Evolutionary conservation across 257 asterid genomes (phyloP), one percentile per base, ranked within the genome.

Genomic region (Craterostigma plantagineum): DNA sequence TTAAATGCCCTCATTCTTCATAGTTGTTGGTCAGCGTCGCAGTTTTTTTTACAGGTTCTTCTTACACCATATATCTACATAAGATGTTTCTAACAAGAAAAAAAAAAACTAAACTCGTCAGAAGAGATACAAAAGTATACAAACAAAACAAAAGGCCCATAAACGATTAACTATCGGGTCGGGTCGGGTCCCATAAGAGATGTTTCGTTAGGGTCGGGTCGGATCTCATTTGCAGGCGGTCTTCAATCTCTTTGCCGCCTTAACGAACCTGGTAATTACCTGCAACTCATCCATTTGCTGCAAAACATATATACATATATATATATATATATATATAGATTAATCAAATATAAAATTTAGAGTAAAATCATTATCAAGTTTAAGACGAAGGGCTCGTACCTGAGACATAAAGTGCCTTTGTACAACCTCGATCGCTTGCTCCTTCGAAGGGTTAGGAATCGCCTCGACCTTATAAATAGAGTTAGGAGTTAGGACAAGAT

Each of bases 201-300:
- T 6, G 30, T 23, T 23, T 23, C 30, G 30, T 23, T 23, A 23
- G n/a, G n/a, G 30, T 23, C 30, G 30, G 30, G 30, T 23, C 30
- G n/a, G n/a, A n/a, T 23, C 30, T 71, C 67, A 75, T 59, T 73
- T 75, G 91, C 81, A 73, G 9, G 68, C 68, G 0, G 66, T 67
- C 70, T 81, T 86, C 27, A 86, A 73, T 53, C 94, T 75, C 79
- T 78, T 86, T 0, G 97, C 94, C 10, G 97, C 81, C 69, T 78
- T 54, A 38, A 72, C 97, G 27, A 86, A 82, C 27, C 92, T 91
- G 0, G 75, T 61, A 16, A 86, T 71, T 12, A 81, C 94, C 60
- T 86, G 97, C 65, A 67, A 44, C 71, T 86, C 97, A 38, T 86
- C 97, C 92, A 86, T 14, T 78, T 81, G 93, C 94, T 86, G 35